Evolutionary conservation across 1,139 yeast genomes (phyloP).

Genomic region (Arxiozyma bovina): DNA sequence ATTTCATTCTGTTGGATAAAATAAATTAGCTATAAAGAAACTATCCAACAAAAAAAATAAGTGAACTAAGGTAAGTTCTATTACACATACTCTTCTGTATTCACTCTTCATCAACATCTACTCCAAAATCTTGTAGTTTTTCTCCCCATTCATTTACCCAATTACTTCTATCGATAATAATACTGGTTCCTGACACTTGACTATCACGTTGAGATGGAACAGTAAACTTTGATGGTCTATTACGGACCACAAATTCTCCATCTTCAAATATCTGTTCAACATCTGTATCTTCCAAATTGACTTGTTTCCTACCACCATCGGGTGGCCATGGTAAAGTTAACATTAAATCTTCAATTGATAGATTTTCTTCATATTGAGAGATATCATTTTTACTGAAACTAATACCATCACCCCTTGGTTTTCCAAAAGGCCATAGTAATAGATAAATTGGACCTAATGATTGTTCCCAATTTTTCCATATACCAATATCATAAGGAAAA

Average conservation of each 20-base stretch:
- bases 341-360: slow-evolving; percentile 49
- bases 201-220: background rate
- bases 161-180: slow-evolving; percentile 32
- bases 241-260: slow-evolving; percentile 29
- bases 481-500: slow-evolving; percentile 77
- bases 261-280: slow-evolving; percentile 11
- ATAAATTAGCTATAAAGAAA: too few species aligned
- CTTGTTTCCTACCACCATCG: slow-evolving; percentile 45
- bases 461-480: slow-evolving; percentile 43
- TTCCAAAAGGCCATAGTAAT: slow-evolving; percentile 69
- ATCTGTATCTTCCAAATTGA: background rate
- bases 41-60: too few species aligned
- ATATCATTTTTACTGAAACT: slow-evolving; percentile 46
- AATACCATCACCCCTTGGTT: slow-evolving; percentile 47
- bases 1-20: too few species aligned
- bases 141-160: slow-evolving; percentile 86
- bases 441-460: slow-evolving; percentile 49
- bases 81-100: background rate
- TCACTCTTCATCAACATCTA: slow-evolving; percentile 59
- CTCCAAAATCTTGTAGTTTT: slow-evolving; percentile 74
- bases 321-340: slow-evolving; percentile 77
- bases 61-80: too few species aligned
- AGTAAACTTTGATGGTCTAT: slow-evolving; percentile 19
- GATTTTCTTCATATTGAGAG: slow-evolving; percentile 27
- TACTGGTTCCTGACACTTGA: background rate